Evolutionary conservation across 2,329 filamentous ascomycete species (phyloP), one percentile per base, ranked within the genome.

Genomic region (Fusarium sacchari): DNA sequence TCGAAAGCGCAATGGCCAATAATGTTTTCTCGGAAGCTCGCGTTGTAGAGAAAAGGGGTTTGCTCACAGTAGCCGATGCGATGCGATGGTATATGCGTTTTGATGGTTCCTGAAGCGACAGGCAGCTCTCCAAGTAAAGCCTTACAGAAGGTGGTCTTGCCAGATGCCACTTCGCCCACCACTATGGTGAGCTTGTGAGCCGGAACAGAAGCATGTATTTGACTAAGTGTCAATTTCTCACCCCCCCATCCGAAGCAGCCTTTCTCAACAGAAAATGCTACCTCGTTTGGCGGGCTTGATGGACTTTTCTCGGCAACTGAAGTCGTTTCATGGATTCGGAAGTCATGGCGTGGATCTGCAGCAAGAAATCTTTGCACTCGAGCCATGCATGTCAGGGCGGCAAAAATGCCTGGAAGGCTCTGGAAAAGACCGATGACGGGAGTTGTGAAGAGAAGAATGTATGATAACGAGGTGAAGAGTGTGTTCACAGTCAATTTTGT

Each of bases 361-460:
- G 81, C 81, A 2, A 86, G 68, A n/a, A 83, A 84, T 1, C 61
- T 72, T 44, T 84, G 83, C 3, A 85, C 80, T 6, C 83, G 78
- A 30, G 72, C 66, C 11, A 82, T 61, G 56, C 82, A 84, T 2
- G 79, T 75, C 26, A 84, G 42, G 0, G 77, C 79, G 1, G 81
- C 76, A 20, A 84, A 69, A 1, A 84, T 53, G 0, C 39, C 32
- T 0, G 83, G 82, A 7, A 84, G 67, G 4, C 56, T 66, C 46
- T 84, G 80, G 17, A 85, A 80, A 1, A 84, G 46, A 7, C 46
- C 32, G 2, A 73, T 49, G 1, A 85, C 68, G 0, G 83, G 83
- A 3, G 65, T 60, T 1, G 80, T 76, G 4, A 85, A 71, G 2
- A 85, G 77, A 1, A 79, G 60, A 13, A 85, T 69, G 56, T 81